These are phyloP conservation scores for Calonectria crousiana DNA, from an alignment of 2,329 filamentous ascomycete species.

Conservation along the genomic window DNA sequence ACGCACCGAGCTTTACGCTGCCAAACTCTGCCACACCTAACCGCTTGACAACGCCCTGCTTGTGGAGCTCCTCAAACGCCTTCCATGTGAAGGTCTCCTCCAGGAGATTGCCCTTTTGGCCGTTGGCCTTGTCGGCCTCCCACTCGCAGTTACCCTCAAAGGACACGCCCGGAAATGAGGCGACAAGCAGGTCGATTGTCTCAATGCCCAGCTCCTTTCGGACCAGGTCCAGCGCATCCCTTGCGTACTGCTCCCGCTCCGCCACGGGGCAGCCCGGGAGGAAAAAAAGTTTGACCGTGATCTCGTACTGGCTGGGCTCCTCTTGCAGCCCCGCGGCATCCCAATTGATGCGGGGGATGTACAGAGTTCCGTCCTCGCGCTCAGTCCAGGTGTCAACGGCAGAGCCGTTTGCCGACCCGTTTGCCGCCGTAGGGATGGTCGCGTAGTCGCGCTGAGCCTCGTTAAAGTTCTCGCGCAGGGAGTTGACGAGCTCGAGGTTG, in stretches of 20 bases:
- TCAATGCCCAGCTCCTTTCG: constrained; percentile 81
- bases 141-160: constrained; percentile 95
- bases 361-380: constrained; percentile 70
- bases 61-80: constrained; percentile 79
- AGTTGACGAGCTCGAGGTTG: constrained; percentile 92
- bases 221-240: constrained; percentile 84
- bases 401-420: constrained; percentile 50
- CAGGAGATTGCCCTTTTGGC: constrained; percentile 72
- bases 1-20: constrained; percentile 81
- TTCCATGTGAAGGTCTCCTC: constrained; percentile 78
- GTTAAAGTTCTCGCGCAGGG: constrained; percentile 85
- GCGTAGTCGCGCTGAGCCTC: constrained; percentile 76
- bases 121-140: constrained; percentile 74
- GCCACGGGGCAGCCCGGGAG: constrained; percentile 77
- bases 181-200: constrained; percentile 87
- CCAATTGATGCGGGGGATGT: constrained; percentile 84
- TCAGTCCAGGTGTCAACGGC: constrained; percentile 75
- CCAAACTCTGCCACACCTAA: constrained; percentile 94
- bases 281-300: constrained; percentile 96
- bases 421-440: constrained; percentile 42
- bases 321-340: constrained; percentile 79
- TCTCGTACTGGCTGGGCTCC: constrained; percentile 87
- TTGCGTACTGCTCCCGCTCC: constrained; percentile 76
- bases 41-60: constrained; percentile 76
- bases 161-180: constrained; percentile 91